Base-by-base conservation (phyloP, 2,329 filamentous ascomycete species). In the Boeremia lycopersici region DNA sequence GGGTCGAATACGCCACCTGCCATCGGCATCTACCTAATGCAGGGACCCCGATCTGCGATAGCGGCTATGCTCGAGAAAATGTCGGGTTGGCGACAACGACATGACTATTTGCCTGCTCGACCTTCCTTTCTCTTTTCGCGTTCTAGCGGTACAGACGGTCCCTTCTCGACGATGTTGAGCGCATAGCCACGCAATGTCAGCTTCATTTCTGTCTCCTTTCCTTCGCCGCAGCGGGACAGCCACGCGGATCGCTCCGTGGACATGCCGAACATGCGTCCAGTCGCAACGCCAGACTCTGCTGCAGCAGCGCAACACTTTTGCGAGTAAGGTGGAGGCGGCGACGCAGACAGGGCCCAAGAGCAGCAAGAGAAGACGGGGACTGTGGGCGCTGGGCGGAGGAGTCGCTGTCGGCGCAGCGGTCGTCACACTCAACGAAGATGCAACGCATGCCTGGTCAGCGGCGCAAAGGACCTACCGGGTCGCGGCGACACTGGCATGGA, bases 401-500 rank as follows among this genome's bases (percentile, higher is more conserved):
- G 41, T 68, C 12, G 65, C 49, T 11, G 44, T 82, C 13, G 75
- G 76, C 29, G 75, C 77, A 7, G 77, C 72, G 13, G 76, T 76
- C 6, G 71, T 85, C 43, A 77, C 79, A 9, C 79, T 85, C 63
- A 82, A 78, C 40, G 83, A 87, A 45, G 87, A 96, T 62, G 86
- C 91, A 61, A 89, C 88, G 74, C 87, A 90, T 78, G 82, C 84
- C 30, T 93, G 90, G 71, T 85, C 88, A 47, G 89, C 90, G 10
- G 84, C 84, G 2, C 87, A 91, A 77, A 84, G 93, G 62, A 89
- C 89, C 30, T 89, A 89, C 8, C 84, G 93, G 59, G 93, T 98
- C 19, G 86, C 87, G 10, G 81, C 84, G 25, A 86, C 90, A 26
- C 76, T 98, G 65, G 85, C 85, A 12, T 80, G 96, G 53, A 93